Percentiles rank a stretch among this genome's conserved stretches.
phyloP scores from a whole-genome alignment of 108 stramenopile genomes.

The Cyclotella sp. region DNA sequence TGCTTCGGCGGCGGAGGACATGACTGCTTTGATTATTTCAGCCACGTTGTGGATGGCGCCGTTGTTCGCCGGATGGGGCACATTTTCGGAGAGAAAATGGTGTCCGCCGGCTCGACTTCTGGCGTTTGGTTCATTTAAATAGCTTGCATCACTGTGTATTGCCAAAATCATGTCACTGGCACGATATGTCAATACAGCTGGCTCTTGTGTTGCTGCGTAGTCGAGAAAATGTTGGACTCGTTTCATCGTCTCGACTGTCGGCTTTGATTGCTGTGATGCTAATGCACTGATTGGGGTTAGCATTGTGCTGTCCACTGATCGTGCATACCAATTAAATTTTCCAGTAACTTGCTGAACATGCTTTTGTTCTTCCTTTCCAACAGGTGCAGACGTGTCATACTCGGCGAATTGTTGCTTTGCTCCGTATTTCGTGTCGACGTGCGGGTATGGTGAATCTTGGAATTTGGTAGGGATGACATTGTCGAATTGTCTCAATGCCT shows the following conservation, averaged over 20 bases:
- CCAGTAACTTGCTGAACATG: conserved; percentile 53
- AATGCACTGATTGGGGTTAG: conserved; percentile 5
- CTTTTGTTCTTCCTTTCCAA: conserved; percentile 23
- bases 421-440: conserved; percentile 46
- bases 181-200: conserved; percentile 42
- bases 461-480: conserved; percentile 26
- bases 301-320: conserved; percentile 38
- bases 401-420: conserved; percentile 43
- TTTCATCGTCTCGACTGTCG: conserved; percentile 23
- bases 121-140: conserved; percentile 4
- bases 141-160: conserved; percentile 10
- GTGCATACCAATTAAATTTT: conserved; percentile 39
- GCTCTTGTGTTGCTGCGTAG: conserved; percentile 27
- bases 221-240: conserved; percentile 48
- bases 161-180: conserved; percentile 47
- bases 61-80: conserved; percentile 28
- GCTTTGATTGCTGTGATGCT: not conserved
- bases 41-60: conserved; percentile 32
- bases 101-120: conserved; percentile 47
- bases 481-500: conserved; percentile 12
- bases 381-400: conserved; percentile 20
- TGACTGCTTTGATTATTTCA: conserved; percentile 38
- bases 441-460: conserved; percentile 46
- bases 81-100: conserved; percentile 27
- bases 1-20: conserved; percentile 52